A percentile compares a stretch with the other conserved stretches of the same genome.
These are phyloP conservation scores for Limnanthes douglasii DNA, from an alignment of 345 rosid species.

Conservation along the genomic window DNA sequence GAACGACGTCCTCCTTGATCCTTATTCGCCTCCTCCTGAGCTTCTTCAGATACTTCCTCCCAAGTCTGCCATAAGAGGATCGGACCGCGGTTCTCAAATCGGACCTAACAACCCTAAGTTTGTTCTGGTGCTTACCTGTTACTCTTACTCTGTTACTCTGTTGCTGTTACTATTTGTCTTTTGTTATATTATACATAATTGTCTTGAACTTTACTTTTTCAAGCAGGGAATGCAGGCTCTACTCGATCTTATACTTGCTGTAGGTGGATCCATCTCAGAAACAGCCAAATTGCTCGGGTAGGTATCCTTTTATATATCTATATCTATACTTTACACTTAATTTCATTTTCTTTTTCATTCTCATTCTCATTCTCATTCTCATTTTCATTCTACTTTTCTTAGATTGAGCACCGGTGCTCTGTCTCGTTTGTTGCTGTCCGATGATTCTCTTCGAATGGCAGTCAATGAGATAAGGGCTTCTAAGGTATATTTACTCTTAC, in stretches of 20 bases:
- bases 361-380: not conserved
- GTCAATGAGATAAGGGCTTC: slow-evolving; percentile 64
- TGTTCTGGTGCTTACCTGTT: slow-evolving; percentile 27
- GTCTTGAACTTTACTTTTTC: not conserved
- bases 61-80: slow-evolving; percentile 51
- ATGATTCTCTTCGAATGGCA: slow-evolving; percentile 73
- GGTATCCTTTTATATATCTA: not conserved
- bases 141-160: not conserved
- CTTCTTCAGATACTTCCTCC: slow-evolving; percentile 85
- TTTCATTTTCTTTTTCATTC: not conserved
- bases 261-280: slow-evolving; percentile 72
- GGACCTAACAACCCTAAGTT: slow-evolving; percentile 90
- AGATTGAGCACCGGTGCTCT: slow-evolving; percentile 94
- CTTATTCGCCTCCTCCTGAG: slow-evolving; percentile 57
- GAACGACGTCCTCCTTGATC: slow-evolving; percentile 36
- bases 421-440: slow-evolving; percentile 70
- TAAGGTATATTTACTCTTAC: slow-evolving; percentile 28
- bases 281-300: slow-evolving; percentile 70
- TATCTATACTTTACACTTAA: not conserved
- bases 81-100: slow-evolving; percentile 62
- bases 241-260: slow-evolving; percentile 57
- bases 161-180: not conserved
- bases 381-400: slow-evolving; percentile 2
- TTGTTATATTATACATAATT: not conserved
- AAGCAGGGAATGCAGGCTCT: slow-evolving; percentile 86